Percentiles rank a stretch among this genome's conserved stretches.
phyloP scores from a whole-genome alignment of 1,284 basidiomycete genomes.

The Tylopilus orsonianus region DNA sequence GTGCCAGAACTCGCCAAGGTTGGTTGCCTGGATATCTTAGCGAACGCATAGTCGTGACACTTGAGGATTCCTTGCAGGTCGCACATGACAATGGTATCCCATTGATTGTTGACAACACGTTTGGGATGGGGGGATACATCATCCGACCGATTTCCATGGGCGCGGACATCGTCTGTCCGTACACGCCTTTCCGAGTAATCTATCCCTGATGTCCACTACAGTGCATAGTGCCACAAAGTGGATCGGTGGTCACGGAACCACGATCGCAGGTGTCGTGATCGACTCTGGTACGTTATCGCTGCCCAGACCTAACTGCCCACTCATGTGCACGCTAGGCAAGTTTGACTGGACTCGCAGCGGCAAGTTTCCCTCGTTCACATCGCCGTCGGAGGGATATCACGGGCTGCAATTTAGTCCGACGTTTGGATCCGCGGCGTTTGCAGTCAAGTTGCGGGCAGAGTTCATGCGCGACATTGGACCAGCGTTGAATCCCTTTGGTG shows the following conservation, averaged over 20 bases:
- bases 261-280: conserved; percentile 80
- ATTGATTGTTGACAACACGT: conserved; percentile 86
- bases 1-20: conserved; percentile 72
- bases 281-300: conserved; percentile 72
- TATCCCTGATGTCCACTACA: conserved; percentile 15
- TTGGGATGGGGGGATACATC: conserved; percentile 62
- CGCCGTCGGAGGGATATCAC: conserved; percentile 84
- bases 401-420: conserved; percentile 74
- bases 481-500: conserved; percentile 76
- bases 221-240: conserved; percentile 88
- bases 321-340: conserved; percentile 58
- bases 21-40: too few species aligned
- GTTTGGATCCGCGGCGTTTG: conserved; percentile 73
- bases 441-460: conserved; percentile 72
- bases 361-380: conserved; percentile 81
- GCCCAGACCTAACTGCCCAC: conserved; percentile 42
- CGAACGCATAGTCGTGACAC: not conserved
- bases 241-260: conserved; percentile 88
- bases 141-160: conserved; percentile 75
- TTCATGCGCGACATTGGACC: conserved; percentile 81
- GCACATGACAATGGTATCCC: conserved; percentile 77
- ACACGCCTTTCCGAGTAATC: not conserved
- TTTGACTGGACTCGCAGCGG: conserved; percentile 83
- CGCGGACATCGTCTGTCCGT: conserved; percentile 72
- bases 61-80: conserved; percentile 33